Evolutionary conservation across 2,329 filamentous ascomycete genomes (phyloP), one percentile per base, ranked within the genome.

Genomic region (Epichloe sp.): DNA sequence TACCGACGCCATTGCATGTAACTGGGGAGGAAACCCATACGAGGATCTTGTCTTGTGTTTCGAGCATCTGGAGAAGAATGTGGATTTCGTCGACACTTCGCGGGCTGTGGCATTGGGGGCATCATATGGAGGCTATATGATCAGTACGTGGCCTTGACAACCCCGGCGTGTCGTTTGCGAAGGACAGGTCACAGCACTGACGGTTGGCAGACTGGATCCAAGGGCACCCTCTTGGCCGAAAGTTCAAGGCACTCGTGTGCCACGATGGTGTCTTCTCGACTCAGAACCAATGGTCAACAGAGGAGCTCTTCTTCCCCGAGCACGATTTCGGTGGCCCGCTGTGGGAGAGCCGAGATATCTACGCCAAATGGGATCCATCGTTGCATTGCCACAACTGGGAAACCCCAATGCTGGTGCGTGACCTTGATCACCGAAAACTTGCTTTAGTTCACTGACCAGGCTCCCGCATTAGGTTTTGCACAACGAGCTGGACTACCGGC

Each of bases 11-110:
- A 95, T 96, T 60, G 73, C 79, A 48, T 75, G 81, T 51, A 76
- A 94, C 56, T 95, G 90, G 90, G 90, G 89, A 55, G 87, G 88
- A 5, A 75, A 80, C 38, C 90, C 90, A 0, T 96, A 95, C 64
- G 68, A 86, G 34, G 90, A 96, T 62, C 74, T 96, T 17, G 86
- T 85, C 31, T 80, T 83, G 54, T 83, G 83, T 54, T 88, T 89
- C 62, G 83, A 91, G 57, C 81, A 86, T 64, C 77, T 95, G 44
- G 75, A 78, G 56, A 67, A 78, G 34, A 74, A 85, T 51, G 65
- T 90, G 58, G 63, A 71, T 1, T 87, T 83, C 57, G 78, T 89
- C 38, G 86, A 93, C 61, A 84, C 79, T 0, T 65, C 72, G 3
- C 76, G 80, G 11, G 80, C 85, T 2, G 86, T 93, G 0, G 86